Evolutionary conservation across 2,329 filamentous ascomycete species (phyloP).

Genomic region (Aureobasidium sp.): DNA sequence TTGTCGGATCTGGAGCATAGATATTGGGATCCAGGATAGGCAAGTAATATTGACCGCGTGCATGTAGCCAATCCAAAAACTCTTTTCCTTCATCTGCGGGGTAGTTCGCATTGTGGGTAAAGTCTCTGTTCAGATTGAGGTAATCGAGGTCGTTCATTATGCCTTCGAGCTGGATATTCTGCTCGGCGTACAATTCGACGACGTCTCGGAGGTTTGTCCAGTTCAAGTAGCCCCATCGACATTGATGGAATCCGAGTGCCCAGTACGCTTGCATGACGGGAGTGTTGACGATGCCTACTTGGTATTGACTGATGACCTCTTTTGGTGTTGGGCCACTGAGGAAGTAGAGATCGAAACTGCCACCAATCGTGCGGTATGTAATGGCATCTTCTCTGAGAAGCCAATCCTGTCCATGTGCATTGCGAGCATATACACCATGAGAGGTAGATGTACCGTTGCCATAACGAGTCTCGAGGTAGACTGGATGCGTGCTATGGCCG

Average conservation of each 20-base stretch:
- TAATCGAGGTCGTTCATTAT: constrained; percentile 41
- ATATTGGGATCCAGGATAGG: constrained; percentile 53
- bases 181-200: constrained; percentile 44
- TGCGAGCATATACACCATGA: constrained; percentile 30
- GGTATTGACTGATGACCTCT: constrained; percentile 22
- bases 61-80: constrained; percentile 46
- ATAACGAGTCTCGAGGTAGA: constrained; percentile 30
- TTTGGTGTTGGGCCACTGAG: constrained; percentile 21
- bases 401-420: constrained; percentile 30
- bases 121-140: constrained; percentile 50
- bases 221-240: constrained; percentile 49
- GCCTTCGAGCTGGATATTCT: constrained; percentile 38
- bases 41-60: constrained; percentile 48
- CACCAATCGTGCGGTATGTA: constrained; percentile 28
- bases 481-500: constrained; percentile 26
- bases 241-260: constrained; percentile 25
- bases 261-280: constrained; percentile 24
- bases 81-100: constrained; percentile 39
- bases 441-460: constrained; percentile 19
- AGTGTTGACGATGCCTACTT: constrained; percentile 23
- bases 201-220: constrained; percentile 58
- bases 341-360: constrained; percentile 25
- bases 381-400: constrained; percentile 23
- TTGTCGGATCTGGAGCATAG: constrained; percentile 60
- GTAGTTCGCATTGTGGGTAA: constrained; percentile 48